A percentile compares a stretch with the other conserved stretches of the same genome.
Conservation (phyloP, 2,329 filamentous ascomycete genomes). For the Colletotrichum salicis region DNA sequence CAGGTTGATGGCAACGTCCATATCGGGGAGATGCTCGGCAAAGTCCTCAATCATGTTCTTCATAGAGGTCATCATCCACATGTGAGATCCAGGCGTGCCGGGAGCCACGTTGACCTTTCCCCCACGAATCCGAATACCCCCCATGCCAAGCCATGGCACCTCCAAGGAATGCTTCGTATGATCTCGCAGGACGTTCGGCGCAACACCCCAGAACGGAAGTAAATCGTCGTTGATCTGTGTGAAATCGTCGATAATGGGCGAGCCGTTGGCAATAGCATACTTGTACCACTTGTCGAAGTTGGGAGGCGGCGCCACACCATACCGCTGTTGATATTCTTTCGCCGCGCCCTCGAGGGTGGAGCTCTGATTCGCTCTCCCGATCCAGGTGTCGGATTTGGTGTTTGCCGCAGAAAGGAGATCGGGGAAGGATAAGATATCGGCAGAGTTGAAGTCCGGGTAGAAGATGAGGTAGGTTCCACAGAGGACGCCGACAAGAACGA, state of each 20-base stretch:
- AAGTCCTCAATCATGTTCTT: constrained; percentile 76
- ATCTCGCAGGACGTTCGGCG: constrained; percentile 71
- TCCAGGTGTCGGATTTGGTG: constrained; percentile 36
- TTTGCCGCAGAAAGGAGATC: constrained; percentile 24
- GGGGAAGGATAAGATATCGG: constrained; percentile 14
- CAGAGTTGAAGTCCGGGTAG: constrained; percentile 13
- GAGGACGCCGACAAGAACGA: constrained; percentile 28
- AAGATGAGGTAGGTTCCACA: constrained; percentile 32
- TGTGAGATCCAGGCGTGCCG: constrained; percentile 44
- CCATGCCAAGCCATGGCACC: constrained; percentile 50
- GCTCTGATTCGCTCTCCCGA: constrained; percentile 37
- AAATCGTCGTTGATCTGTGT: constrained; percentile 78
- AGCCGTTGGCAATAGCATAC: constrained; percentile 72
- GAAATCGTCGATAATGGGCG: constrained; percentile 79
- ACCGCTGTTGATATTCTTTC: constrained; percentile 54
- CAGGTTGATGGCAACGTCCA: constrained; percentile 83
- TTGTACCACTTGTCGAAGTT: constrained; percentile 85
- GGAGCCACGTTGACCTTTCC: constrained; percentile 62
- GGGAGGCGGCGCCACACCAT: constrained; percentile 75
- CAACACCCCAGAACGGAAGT: constrained; percentile 80
- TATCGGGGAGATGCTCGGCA: constrained; percentile 75
- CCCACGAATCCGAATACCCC: constrained; percentile 65
- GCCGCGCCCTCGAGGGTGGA: constrained; percentile 46
- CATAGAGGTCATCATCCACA: constrained; percentile 51
- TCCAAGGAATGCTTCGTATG: constrained; percentile 50